A percentile compares a stretch with the other conserved stretches of the same genome.
Conservation (phyloP, 805 yeast species). For the Yamadazyma sp. region DNA sequence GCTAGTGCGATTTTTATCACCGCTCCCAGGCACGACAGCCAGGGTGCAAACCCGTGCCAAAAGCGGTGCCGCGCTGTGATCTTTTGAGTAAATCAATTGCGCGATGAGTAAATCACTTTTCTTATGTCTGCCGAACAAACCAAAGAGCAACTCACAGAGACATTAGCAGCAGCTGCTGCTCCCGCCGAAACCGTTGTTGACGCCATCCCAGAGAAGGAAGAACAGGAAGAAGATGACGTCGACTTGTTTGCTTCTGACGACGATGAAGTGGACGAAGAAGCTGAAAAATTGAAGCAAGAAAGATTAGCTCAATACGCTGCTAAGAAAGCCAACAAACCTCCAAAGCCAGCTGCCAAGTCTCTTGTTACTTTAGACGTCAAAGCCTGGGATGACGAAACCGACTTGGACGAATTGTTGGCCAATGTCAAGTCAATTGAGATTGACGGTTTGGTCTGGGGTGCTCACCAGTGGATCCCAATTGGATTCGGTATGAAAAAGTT, state of each 20-base stretch:
- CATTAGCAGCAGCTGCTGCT: conserved; percentile 54
- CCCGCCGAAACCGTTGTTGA: conserved; percentile 77
- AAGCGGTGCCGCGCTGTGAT: not conserved
- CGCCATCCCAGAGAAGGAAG: conserved; percentile 56
- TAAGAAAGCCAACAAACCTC: conserved; percentile 94
- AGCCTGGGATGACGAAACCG: conserved; percentile 99
- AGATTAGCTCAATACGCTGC: conserved; percentile 98
- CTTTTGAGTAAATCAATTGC: not conserved
- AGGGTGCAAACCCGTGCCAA: too few species aligned
- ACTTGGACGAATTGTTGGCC: conserved; percentile 83
- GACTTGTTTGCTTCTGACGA: conserved; percentile 93
- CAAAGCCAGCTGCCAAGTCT: conserved; percentile 98
- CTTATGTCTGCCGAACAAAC: conserved; percentile 9
- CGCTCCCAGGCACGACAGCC: too few species aligned
- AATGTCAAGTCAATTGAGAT: conserved; percentile 79
- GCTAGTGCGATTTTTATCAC: too few species aligned
- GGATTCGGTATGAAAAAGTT: conserved; percentile 99
- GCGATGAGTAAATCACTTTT: not conserved
- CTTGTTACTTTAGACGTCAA: conserved; percentile 94
- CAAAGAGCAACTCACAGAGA: conserved; percentile 3
- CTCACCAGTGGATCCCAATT: conserved; percentile 89
- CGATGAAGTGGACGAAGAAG: conserved; percentile 93
- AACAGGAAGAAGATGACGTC: conserved; percentile 86
- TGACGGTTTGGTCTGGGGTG: conserved; percentile 99
- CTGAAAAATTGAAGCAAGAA: conserved; percentile 95